Conservation (phyloP, 176 grass and related monocot genomes). For the Luzula sylvatica region DNA sequence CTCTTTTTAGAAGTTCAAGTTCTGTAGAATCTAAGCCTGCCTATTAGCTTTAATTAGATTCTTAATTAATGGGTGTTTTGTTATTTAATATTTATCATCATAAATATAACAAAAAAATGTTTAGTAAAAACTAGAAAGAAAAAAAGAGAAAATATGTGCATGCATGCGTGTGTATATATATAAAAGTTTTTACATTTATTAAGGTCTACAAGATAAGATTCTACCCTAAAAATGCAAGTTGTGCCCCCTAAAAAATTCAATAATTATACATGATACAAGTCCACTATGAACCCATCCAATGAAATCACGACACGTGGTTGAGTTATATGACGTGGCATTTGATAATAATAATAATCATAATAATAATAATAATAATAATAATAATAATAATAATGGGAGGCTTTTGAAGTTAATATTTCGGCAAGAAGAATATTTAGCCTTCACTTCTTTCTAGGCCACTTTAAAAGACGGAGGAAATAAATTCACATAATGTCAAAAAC, state of each 20-base stretch:
- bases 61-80: constrained; percentile 12
- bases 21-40: neutral
- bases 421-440: neutral
- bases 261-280: too few species aligned
- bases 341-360: too few species aligned
- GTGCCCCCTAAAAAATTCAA: neutral
- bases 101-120: too few species aligned
- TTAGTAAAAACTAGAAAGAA: constrained; percentile 5
- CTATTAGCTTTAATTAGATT: neutral
- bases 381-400: too few species aligned
- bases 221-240: constrained; percentile 16
- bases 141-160: neutral
- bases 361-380: too few species aligned
- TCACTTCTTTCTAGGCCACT: constrained; percentile 14
- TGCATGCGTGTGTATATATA: neutral
- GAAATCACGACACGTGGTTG: too few species aligned
- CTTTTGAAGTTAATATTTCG: too few species aligned
- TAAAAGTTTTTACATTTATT: constrained; percentile 10
- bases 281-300: too few species aligned
- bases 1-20: constrained; percentile 6
- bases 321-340: too few species aligned
- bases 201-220: constrained; percentile 17
- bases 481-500: neutral
- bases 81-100: constrained; percentile 3
- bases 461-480: neutral